phyloP scores from a whole-genome alignment of 225 moss, liverwort and hornwort genomes.

The Marchantia polymorpha region DNA sequence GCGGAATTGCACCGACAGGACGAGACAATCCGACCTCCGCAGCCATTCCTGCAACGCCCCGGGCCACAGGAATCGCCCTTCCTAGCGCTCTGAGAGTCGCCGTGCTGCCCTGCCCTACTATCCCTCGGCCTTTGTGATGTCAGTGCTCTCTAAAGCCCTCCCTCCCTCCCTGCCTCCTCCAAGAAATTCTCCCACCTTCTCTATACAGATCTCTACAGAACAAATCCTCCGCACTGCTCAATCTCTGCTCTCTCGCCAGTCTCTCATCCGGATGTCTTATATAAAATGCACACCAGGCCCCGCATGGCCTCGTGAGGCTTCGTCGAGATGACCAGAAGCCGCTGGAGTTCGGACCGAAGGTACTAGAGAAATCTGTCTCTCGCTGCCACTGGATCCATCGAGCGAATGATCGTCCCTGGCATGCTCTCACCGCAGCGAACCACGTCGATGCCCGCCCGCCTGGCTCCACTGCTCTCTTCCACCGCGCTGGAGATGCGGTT shows the following conservation, averaged over 20 bases:
- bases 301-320: not conserved
- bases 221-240: not conserved
- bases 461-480: no score
- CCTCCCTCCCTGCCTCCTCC: no score
- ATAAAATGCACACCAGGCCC: not conserved
- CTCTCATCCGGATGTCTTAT: not conserved
- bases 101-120: conserved; percentile 18
- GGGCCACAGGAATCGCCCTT: conserved; percentile 23
- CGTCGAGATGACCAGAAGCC: not conserved
- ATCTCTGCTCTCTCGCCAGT: not conserved
- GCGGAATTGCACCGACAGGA: not conserved
- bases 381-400: not conserved
- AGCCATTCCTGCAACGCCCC: conserved; percentile 9
- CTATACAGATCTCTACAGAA: not conserved
- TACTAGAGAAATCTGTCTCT: not conserved
- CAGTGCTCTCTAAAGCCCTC: not conserved
- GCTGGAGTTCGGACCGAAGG: not conserved
- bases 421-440: not conserved
- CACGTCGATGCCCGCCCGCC: not conserved
- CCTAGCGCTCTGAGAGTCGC: conserved; percentile 17
- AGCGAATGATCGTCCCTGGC: not conserved
- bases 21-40: not conserved
- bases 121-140: not conserved
- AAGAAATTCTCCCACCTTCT: not conserved
- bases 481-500: no score